A percentile compares a stretch with the other conserved stretches of the same genome.
Conservation (phyloP, 1,139 yeast genomes). For the Lodderomyces oxycetoniae region DNA sequence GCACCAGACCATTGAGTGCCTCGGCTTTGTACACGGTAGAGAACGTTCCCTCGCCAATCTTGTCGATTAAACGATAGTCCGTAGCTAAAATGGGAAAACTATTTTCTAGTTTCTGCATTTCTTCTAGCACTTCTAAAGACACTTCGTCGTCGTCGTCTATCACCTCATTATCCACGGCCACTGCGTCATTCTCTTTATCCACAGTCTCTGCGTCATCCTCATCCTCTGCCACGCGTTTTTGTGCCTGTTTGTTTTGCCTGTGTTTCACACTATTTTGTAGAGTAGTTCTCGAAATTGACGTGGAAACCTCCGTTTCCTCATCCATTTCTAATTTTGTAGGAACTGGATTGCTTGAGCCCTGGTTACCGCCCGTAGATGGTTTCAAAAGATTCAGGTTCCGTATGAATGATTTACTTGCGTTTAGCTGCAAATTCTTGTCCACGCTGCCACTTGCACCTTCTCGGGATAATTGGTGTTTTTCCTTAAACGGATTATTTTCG, state of each 20-base stretch:
- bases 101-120: conserved; percentile 58
- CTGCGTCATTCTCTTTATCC: too few species aligned
- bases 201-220: too few species aligned
- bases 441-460: not conserved
- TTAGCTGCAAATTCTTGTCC: not conserved
- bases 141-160: conserved; percentile 36
- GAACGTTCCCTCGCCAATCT: conserved; percentile 94
- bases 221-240: too few species aligned
- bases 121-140: conserved; percentile 54
- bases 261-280: too few species aligned
- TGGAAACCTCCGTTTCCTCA: too few species aligned
- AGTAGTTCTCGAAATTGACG: too few species aligned
- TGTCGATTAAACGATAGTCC: conserved; percentile 66
- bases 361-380: not conserved
- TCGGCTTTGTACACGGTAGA: conserved; percentile 88
- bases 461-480: not conserved
- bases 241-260: too few species aligned
- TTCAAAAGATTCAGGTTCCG: not conserved
- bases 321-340: too few species aligned
- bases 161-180: too few species aligned
- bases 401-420: not conserved
- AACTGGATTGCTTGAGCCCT: too few species aligned
- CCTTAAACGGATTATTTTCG: conserved; percentile 1
- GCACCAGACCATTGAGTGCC: conserved; percentile 49
- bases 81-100: conserved; percentile 59